These are phyloP conservation scores for Heteromeles arbutifolia DNA, from an alignment of 306 rosid genomes.

Conservation along the genomic window DNA sequence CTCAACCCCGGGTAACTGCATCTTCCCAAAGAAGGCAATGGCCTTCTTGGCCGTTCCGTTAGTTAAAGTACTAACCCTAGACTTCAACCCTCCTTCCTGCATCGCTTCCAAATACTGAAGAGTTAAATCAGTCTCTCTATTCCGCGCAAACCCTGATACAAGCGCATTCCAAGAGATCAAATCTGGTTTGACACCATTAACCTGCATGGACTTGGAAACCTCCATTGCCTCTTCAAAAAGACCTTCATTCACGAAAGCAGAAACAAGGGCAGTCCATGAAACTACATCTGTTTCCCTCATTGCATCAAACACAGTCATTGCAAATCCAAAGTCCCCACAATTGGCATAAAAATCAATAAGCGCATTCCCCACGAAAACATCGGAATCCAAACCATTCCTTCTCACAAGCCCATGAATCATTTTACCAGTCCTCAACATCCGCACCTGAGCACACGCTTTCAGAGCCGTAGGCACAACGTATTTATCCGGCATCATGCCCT, in stretches of 20 bases:
- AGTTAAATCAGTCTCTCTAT: constrained; percentile 34
- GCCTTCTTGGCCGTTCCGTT: constrained; percentile 19
- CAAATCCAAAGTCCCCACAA: constrained; percentile 35
- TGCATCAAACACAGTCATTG: constrained; percentile 25
- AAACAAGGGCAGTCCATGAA: constrained; percentile 43
- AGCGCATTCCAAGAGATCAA: constrained; percentile 46
- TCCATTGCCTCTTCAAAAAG: constrained; percentile 29
- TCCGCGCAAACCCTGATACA: constrained; percentile 37
- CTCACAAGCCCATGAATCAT: constrained; percentile 35
- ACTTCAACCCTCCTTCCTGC: constrained; percentile 33
- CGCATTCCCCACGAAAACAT: constrained; percentile 36
- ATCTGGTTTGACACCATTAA: constrained; percentile 32
- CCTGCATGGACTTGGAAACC: constrained; percentile 30
- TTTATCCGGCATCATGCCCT: constrained; percentile 27
- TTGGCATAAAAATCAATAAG: constrained; percentile 35
- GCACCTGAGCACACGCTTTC: constrained; percentile 32
- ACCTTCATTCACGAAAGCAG: constrained; percentile 35
- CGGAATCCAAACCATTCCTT: constrained; percentile 23
- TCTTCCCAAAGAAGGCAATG: constrained; percentile 4
- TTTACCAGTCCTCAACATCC: constrained; percentile 23
- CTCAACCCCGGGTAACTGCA: background rate
- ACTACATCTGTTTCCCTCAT: constrained; percentile 41
- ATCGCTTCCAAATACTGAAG: constrained; percentile 30
- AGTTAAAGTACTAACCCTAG: constrained; percentile 25
- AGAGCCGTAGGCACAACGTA: constrained; percentile 41